These are phyloP conservation scores for Pestalotiopsis sp. DNA, from an alignment of 2,329 filamentous ascomycete species.

Conservation along the genomic window DNA sequence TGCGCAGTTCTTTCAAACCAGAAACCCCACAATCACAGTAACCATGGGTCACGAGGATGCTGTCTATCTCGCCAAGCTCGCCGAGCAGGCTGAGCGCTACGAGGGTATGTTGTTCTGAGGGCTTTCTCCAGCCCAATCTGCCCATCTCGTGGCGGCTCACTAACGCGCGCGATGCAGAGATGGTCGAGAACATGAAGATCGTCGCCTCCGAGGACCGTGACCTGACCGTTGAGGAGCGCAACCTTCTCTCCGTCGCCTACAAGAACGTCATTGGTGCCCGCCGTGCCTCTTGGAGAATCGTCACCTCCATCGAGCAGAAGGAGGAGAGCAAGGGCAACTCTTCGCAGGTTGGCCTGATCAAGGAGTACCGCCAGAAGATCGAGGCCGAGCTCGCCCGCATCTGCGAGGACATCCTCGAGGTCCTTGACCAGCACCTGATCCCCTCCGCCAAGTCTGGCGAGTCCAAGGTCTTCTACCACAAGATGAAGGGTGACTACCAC, in stretches of 20 bases:
- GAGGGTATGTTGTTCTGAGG: slow-evolving; percentile 68
- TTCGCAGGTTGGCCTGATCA: slow-evolving; percentile 85
- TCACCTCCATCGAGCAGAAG: slow-evolving; percentile 98
- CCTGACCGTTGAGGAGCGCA: slow-evolving; percentile 91
- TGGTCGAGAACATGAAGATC: slow-evolving; percentile 99
- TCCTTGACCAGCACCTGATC: slow-evolving; percentile 91
- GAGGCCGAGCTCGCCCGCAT: slow-evolving; percentile 96
- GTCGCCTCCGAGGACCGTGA: slow-evolving; percentile 86
- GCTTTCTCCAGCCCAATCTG: slow-evolving; percentile 1
- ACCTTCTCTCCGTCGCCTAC: slow-evolving; percentile 96
- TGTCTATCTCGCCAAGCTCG: slow-evolving; percentile 99
- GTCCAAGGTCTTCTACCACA: slow-evolving; percentile 99
- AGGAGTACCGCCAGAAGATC: slow-evolving; percentile 98
- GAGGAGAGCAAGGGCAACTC: slow-evolving; percentile 99
- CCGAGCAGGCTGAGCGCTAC: slow-evolving; percentile 99
- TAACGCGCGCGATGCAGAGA: slow-evolving; percentile 60
- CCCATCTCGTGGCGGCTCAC: slow-evolving; percentile 6
- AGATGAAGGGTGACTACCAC: slow-evolving; percentile 99
- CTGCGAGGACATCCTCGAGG: slow-evolving; percentile 95
- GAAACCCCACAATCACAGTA: slow-evolving; percentile 38
- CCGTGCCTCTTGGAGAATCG: slow-evolving; percentile 97
- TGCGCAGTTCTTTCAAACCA: slow-evolving; percentile 12
- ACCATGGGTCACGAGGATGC: slow-evolving; percentile 99
- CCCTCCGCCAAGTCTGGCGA: slow-evolving; percentile 92
- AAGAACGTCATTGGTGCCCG: slow-evolving; percentile 98